Evolutionary conservation across 2,329 filamentous ascomycete genomes (phyloP).

Genomic region (Talaromyces sp.): DNA sequence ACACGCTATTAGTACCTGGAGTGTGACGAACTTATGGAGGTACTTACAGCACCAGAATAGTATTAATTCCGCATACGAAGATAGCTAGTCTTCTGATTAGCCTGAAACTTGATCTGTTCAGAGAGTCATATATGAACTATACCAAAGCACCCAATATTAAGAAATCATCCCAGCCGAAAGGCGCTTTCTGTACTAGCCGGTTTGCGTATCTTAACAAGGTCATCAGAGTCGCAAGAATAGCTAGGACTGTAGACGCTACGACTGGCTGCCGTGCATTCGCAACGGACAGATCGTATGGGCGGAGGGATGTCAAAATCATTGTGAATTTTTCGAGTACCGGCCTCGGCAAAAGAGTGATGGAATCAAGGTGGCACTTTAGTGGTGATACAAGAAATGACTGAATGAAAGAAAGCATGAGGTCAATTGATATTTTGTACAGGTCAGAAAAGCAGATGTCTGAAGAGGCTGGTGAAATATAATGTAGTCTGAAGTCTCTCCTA

Average conservation of each 20-base stretch:
- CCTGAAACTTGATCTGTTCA: too few species aligned
- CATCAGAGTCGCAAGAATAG: neutral
- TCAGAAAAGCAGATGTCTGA: neutral
- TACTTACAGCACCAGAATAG: neutral
- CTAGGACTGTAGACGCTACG: neutral
- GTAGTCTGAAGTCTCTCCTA: neutral
- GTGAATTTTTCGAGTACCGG: neutral
- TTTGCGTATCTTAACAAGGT: neutral
- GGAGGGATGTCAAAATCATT: neutral
- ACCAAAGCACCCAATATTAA: neutral
- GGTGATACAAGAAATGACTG: neutral
- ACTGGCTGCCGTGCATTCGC: neutral
- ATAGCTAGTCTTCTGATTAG: neutral
- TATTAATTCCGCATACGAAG: neutral
- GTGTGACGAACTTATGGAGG: too few species aligned
- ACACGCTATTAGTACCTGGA: too few species aligned
- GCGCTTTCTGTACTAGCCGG: neutral
- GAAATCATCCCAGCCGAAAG: neutral
- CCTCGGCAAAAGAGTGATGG: neutral
- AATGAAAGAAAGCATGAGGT: neutral
- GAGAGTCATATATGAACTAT: neutral
- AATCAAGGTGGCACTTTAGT: neutral
- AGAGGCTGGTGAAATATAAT: neutral
- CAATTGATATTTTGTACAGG: neutral
- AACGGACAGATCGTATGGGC: neutral